A percentile compares a stretch with the other conserved stretches of the same genome.
Evolutionary conservation across 345 rosid species (phyloP).

Genomic region (Populus alba): DNA sequence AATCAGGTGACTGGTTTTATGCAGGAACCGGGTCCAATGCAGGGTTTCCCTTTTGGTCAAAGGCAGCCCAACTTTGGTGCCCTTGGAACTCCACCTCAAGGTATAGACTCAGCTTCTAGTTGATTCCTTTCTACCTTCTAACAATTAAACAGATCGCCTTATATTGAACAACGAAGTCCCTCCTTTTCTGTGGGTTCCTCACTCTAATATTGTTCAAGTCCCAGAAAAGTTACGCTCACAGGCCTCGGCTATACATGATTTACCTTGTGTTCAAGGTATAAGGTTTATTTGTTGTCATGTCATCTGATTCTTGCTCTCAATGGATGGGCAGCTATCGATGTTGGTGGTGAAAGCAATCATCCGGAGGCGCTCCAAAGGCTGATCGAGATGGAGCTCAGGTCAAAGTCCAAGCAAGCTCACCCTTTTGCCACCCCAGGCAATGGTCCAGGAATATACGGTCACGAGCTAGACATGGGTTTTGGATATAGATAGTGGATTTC

Average conservation of each 20-base stretch:
- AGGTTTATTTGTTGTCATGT: neutral
- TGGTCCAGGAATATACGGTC: conserved; percentile 55
- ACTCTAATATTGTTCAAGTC: neutral
- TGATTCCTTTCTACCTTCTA: neutral
- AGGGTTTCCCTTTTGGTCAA: conserved; percentile 58
- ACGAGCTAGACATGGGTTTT: conserved; percentile 74
- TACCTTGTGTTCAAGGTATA: neutral
- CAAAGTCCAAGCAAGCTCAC: conserved; percentile 57
- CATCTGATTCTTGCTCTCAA: neutral
- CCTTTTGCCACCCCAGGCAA: conserved; percentile 43
- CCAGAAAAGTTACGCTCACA: neutral
- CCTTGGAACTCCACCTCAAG: conserved; percentile 44
- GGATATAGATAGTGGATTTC: conserved; percentile 48
- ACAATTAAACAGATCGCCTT: neutral
- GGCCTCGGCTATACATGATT: neutral
- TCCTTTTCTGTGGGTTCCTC: neutral
- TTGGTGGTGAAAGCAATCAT: conserved; percentile 45
- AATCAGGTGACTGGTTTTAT: conserved; percentile 52
- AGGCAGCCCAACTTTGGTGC: conserved; percentile 54
- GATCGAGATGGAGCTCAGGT: conserved; percentile 69
- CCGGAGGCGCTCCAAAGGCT: conserved; percentile 74
- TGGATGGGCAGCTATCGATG: conserved; percentile 47
- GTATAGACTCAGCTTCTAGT: conserved; percentile 16
- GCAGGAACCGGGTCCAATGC: conserved; percentile 57
- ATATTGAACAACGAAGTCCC: neutral